Base-by-base conservation (phyloP, 73 alveolate genomes). In the Tetrahymena borealis region DNA sequence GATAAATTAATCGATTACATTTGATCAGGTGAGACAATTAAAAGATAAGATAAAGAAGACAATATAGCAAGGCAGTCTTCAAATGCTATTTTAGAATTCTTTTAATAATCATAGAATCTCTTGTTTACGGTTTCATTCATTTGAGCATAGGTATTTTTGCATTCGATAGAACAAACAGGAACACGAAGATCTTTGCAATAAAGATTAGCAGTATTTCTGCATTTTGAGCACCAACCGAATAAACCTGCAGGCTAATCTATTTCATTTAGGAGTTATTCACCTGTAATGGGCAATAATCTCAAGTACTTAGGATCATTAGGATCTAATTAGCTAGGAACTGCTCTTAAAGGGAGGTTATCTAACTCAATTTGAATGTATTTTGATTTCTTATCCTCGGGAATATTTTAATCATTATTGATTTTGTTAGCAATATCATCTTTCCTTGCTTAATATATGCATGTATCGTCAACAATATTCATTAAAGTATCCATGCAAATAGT, bases 191-290 rank as follows among this genome's bases (percentile, higher is more conserved):
- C 98, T 90, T 96, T 98, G 93, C 99, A 98, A 96, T 97, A 98
- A 78, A 96, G 96, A 91, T 98, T 94, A 0, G 99, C 99, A 12
- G 96, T 91, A 36, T 96, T 96, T 95, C 99, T 95, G 91, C 99
- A 98, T 43, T 97, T 97, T 91, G 97, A 91, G 94, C 99, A 98
- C 99, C 99, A 98, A 7, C 99, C 99, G 96, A 98, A 98, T 60
- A 95, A 94, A 2, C 99, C 99, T 79, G 97, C 95, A 24, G 96
- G 95, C 42, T 94, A 90, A 16, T 97, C 96, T 33, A 95, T 94
- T 95, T 98, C 99, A 94, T 98, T 98, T 60, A 79, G 91, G 11
- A 96, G 78, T 85, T 95, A 96, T 20, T 97, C 98, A 40, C 94
- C 33, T 4, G 79, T 78, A 39, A 97, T 41, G 92, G 91, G 85